Base-by-base conservation (phyloP, 768 basidiomycete species). In the Hygrocybe coccinea region DNA sequence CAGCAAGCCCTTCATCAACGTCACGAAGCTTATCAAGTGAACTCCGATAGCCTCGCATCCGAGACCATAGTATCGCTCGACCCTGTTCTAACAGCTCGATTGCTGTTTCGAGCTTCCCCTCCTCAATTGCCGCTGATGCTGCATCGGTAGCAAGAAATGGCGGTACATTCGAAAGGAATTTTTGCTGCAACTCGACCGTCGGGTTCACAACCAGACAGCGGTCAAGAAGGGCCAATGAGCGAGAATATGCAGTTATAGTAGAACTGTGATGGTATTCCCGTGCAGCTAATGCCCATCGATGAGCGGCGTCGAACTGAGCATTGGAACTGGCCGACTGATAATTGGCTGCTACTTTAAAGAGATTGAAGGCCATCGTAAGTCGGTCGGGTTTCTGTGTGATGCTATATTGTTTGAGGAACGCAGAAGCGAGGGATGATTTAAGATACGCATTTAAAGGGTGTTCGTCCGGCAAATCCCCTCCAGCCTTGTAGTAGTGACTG, bases 21-120 rank as follows among this genome's bases (percentile, higher is more conserved):
- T 52, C 33, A 2, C 35, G 51, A 11, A 66, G 59, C 11, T 52
- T n/a, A 15, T 64, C 65, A 7, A 64, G 37, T 11, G 63, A 60
- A n/a, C 52, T 58, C 19, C 62, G 62, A 2, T 64, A 59, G 5
- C 54, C 11, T 15, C 54, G 47, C 12, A 57, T 41, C 34, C 62
- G 62, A 10, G 45, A 45, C 63, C 65, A 66, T 38, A 66, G 52
- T 15, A 66, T 54, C 21, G 60, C 53, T 4, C 65, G 60, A 19
- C 65, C 65, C 39, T 64, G 65, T 49, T 66, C 65, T 24, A 66
- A 53, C 58, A 62, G 62, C 34, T 66, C 65, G 2, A 66, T 24
- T 12, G 65, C 63, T 36, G 44, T 47, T 1, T 58, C 45, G 12
- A 38, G 38, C 12, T 51, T 29, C 9, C 57, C 58, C 15, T 24